Evolutionary conservation across 768 basidiomycete species (phyloP).

Genomic region (Hericium coralloides): DNA sequence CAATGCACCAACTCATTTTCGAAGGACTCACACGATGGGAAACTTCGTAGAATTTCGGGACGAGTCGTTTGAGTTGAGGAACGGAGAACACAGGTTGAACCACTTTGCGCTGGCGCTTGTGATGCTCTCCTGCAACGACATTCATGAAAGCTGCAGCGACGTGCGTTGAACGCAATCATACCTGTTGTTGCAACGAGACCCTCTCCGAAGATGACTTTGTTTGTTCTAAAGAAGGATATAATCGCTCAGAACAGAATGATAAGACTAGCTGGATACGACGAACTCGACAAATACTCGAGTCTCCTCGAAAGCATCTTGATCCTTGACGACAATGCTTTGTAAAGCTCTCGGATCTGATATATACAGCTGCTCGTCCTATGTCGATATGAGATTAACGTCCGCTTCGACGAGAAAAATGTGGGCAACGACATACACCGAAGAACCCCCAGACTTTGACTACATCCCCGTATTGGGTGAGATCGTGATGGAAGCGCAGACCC

Average conservation of each 20-base stretch:
- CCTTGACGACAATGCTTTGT: constrained; percentile 11
- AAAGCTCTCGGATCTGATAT: constrained; percentile 3
- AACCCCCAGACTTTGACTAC: not conserved
- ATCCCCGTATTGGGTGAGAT: not conserved
- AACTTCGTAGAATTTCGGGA: constrained; percentile 3
- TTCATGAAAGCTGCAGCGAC: not conserved
- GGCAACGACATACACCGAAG: not conserved
- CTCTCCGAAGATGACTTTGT: not conserved
- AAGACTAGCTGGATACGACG: not conserved
- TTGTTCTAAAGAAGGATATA: not conserved
- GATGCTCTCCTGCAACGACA: not conserved
- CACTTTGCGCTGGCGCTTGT: not conserved
- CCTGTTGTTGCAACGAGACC: not conserved
- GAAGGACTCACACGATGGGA: constrained; percentile 14
- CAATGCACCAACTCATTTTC: constrained; percentile 9
- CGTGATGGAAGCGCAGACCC: not conserved
- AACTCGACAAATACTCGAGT: constrained; percentile 5
- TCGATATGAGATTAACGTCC: not conserved
- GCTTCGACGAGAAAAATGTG: not conserved
- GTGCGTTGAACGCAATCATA: not conserved
- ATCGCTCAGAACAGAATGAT: not conserved
- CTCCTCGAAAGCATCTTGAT: constrained; percentile 9
- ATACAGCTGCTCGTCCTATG: constrained; percentile 1
- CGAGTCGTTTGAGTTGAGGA: not conserved
- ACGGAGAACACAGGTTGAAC: not conserved